Base-by-base conservation (phyloP, 23 red algal species). In the Rhodosorus marinus region DNA sequence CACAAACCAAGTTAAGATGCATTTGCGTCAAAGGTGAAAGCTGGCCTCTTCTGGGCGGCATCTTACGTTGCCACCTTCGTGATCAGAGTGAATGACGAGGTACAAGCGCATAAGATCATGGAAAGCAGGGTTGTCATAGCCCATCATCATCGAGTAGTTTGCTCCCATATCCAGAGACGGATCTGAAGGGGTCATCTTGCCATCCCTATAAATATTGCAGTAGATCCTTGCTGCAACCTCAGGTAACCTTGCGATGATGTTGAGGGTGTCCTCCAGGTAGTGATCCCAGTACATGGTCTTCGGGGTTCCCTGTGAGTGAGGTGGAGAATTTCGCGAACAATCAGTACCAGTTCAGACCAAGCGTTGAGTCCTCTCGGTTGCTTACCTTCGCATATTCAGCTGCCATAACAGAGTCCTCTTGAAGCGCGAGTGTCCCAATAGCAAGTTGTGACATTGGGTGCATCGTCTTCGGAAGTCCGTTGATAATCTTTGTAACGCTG, bases 31-130 rank as follows among this genome's bases (percentile, higher is more conserved):
- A n/a, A n/a, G n/a, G n/a, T n/a, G n/a, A n/a, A n/a, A n/a, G n/a
- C n/a, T n/a, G n/a, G n/a, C n/a, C n/a, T n/a, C n/a, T n/a, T n/a
- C n/a, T n/a, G n/a, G n/a, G n/a, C n/a, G n/a, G n/a, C n/a, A n/a
- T n/a, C n/a, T n/a, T n/a, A n/a, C 86, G 52, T 93, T 93, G 9
- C 86, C 86, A 45, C 86, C 86, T 51, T 93, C 86, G 50, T 93
- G 86, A 55, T 93, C 86, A 17, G 76, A 58, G 74, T 93, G 86
- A 57, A 93, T 81, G 8, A 64, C 70, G 8, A 93, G 69, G 63
- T 93, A 93, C 40, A 93, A 40, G 26, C 86, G 70, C 86, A 93
- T 93, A 34, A 93, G 60, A 11, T 93, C 86, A 48, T 82, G 70
- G 52, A 93, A 93, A 3, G 55, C 41, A 25, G 67, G 60, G 55